phyloP scores from a whole-genome alignment of 305 asterid species.

The Fraxinus baroniana region DNA sequence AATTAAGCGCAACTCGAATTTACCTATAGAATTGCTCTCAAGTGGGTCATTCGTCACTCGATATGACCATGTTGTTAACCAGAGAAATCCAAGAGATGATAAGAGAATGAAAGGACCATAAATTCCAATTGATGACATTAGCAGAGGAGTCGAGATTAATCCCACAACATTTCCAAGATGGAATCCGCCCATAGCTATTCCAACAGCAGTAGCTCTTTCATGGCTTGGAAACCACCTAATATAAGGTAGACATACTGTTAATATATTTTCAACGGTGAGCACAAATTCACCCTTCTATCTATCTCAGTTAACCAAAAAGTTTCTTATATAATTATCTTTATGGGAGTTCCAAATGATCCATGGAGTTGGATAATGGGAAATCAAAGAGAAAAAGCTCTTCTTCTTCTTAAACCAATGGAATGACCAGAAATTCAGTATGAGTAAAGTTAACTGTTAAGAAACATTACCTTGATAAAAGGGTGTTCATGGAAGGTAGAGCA shows the following conservation, averaged over 20 bases:
- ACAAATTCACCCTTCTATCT: background rate
- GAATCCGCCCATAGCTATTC: constrained; percentile 94
- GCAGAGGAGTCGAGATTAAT: constrained; percentile 66
- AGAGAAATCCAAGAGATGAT: constrained; percentile 76
- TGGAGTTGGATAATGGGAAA: background rate
- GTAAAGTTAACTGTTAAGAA: background rate
- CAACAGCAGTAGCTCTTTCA: constrained; percentile 95
- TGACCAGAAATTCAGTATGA: background rate
- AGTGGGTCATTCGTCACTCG: constrained; percentile 68
- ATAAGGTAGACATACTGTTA: background rate
- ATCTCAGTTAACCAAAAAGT: background rate
- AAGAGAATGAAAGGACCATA: constrained; percentile 84
- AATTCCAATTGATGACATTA: constrained; percentile 69
- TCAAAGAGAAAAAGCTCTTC: background rate
- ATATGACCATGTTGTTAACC: constrained; percentile 63
- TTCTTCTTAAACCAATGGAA: background rate
- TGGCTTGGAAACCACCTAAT: constrained; percentile 84
- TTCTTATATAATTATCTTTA: too few species aligned
- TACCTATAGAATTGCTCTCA: constrained; percentile 55
- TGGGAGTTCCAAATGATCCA: background rate
- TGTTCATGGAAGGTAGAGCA: constrained; percentile 91
- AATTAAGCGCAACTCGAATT: constrained; percentile 62
- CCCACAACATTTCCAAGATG: constrained; percentile 93
- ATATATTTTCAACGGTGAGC: background rate
- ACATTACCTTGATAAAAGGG: constrained; percentile 68